Conservation (phyloP, 345 rosid genomes). For the Adansonia digitata region DNA sequence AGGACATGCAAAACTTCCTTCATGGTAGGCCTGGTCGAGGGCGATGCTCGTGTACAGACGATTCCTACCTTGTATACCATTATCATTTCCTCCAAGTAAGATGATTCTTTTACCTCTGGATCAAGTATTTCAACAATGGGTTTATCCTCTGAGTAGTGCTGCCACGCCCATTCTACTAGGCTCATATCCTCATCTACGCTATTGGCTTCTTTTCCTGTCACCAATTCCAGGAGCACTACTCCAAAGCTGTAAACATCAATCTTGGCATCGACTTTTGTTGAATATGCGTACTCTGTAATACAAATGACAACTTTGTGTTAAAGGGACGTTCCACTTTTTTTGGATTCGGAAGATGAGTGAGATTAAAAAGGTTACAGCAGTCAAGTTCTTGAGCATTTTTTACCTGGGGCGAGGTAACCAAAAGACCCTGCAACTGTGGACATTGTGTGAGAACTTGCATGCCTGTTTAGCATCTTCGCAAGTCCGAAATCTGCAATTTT, state of each 20-base stretch:
- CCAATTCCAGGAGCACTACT: constrained; percentile 81
- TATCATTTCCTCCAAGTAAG: constrained; percentile 48
- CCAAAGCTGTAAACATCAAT: constrained; percentile 89
- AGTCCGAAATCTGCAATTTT: constrained; percentile 90
- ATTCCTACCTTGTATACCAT: constrained; percentile 15
- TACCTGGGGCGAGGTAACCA: constrained; percentile 94
- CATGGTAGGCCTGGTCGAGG: neutral
- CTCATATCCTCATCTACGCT: constrained; percentile 54
- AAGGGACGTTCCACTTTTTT: neutral
- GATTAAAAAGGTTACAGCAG: neutral
- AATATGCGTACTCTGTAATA: constrained; percentile 41
- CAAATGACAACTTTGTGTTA: neutral
- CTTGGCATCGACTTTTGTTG: constrained; percentile 74
- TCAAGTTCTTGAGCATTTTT: neutral
- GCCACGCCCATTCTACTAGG: constrained; percentile 96
- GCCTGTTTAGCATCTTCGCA: constrained; percentile 61
- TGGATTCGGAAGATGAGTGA: neutral
- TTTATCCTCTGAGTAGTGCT: constrained; percentile 43
- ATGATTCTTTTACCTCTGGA: constrained; percentile 42
- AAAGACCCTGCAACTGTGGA: constrained; percentile 90
- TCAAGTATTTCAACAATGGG: constrained; percentile 49
- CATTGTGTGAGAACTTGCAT: constrained; percentile 63
- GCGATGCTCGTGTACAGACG: neutral
- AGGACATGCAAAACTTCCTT: constrained; percentile 48
- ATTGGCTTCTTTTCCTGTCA: constrained; percentile 68